Base-by-base conservation (phyloP, 164 flowering plant genomes). In the Paratinospora sagittata region DNA sequence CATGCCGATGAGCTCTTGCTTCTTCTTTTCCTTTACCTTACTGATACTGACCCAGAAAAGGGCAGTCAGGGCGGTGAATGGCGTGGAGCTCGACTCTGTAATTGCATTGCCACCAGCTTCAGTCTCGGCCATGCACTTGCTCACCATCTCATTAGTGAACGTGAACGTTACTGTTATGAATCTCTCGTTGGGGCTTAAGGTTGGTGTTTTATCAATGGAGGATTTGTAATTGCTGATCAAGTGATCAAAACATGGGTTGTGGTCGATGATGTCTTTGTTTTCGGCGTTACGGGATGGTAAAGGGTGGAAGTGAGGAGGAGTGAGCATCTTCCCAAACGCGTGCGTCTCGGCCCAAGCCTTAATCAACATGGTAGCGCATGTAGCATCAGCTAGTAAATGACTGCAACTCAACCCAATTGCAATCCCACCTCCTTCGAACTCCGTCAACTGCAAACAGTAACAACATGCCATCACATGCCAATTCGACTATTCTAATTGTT, bases 351-450 rank as follows among this genome's bases (percentile, higher is more conserved):
- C 90, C 92, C 93, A 91, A 3, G 90, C 85, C 76, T 86, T 85
- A 62, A 89, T 63, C 36, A 91, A 76, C 79, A 78, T 72, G 73
- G 90, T 79, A 41, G 85, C 84, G 34, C 81, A 67, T 21, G 71
- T 73, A n/a, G 88, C 86, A 65, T 88, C 91, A 1, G 85, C 86
- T 0, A 88, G 79, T 36, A 91, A 85, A 78, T 91, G 93, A 70
- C 47, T 77, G 82, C 93, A 89, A 74, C 93, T 91, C 66, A 89
- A 76, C 17, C 93, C 92, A 49, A 91, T 78, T 24, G 93, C 92
- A 16, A 91, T 14, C 23, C 92, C 92, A 36, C 89, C 97, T 62
- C 73, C 82, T 74, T 89, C 90, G 76, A 90, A 89, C 77, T 86
- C 92, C 45, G 90, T 85, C 45, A 88, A 6, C 97, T 89, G 82